Percentiles rank a stretch among this genome's conserved stretches.
These are phyloP conservation scores for Scenedesmus sp. DNA, from an alignment of 163 green algal genomes.

Conservation along the genomic window DNA sequence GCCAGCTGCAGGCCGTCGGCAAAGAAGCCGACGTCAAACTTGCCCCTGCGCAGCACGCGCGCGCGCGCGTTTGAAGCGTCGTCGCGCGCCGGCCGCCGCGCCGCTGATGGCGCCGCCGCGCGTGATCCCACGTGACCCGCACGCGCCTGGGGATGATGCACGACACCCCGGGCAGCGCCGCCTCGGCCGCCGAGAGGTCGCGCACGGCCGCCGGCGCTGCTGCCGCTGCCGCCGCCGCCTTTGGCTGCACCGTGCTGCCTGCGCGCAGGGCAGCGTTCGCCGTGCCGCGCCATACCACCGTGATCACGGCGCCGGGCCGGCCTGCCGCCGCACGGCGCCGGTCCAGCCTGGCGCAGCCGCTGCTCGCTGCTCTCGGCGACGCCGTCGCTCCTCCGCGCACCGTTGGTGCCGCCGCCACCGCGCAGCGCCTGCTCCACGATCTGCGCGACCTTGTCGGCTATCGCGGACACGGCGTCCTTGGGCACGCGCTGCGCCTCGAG, in stretches of 20 bases:
- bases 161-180: background rate
- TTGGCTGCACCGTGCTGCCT: too few relatives aligned
- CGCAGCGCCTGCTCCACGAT: conserved; percentile 8
- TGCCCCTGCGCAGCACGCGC: conserved; percentile 8
- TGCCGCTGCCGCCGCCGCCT: background rate
- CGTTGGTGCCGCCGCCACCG: background rate
- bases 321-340: too few relatives aligned
- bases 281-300: background rate
- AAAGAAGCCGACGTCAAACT: conserved; percentile 34
- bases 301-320: too few relatives aligned
- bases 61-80: background rate
- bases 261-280: background rate
- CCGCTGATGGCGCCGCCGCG: too few relatives aligned
- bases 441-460: conserved; percentile 5
- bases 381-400: background rate
- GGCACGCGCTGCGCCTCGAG: conserved; percentile 8
- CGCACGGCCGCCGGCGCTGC: background rate
- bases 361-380: background rate
- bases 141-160: conserved; percentile 27
- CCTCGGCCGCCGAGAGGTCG: conserved; percentile 20
- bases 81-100: background rate
- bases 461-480: background rate
- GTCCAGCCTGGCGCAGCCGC: background rate
- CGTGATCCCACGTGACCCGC: background rate
- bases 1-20: conserved; percentile 20